phyloP scores from a whole-genome alignment of 2,329 filamentous ascomycete species.

The Coniochaeta sp. region DNA sequence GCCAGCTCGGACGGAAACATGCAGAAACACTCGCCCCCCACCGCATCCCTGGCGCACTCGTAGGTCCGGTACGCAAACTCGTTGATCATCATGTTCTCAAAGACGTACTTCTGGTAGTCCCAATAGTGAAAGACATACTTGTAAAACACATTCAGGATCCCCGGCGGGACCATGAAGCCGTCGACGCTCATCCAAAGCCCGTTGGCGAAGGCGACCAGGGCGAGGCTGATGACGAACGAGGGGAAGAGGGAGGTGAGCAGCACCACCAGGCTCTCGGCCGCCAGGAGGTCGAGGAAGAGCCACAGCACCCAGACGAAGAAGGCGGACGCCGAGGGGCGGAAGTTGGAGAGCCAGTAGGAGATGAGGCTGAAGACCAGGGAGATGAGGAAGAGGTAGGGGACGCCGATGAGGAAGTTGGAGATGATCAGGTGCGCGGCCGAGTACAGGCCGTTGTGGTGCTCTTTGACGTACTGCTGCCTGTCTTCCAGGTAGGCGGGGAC shows the following conservation, averaged over 20 bases:
- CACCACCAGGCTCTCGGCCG: conserved; percentile 76
- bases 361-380: conserved; percentile 67
- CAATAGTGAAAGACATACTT: conserved; percentile 84
- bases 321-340: conserved; percentile 53
- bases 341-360: conserved; percentile 74
- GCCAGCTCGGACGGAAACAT: conserved; percentile 61
- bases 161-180: conserved; percentile 71
- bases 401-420: conserved; percentile 74
- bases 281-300: conserved; percentile 77
- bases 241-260: conserved; percentile 66
- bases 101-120: conserved; percentile 81
- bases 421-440: conserved; percentile 65
- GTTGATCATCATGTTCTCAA: conserved; percentile 90
- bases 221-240: conserved; percentile 72
- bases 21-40: conserved; percentile 49
- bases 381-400: conserved; percentile 77
- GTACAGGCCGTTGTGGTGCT: conserved; percentile 75
- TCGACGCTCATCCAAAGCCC: conserved; percentile 84
- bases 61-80: conserved; percentile 65
- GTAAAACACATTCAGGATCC: conserved; percentile 74
- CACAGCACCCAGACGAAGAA: conserved; percentile 78
- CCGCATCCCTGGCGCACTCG: conserved; percentile 35
- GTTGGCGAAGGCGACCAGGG: conserved; percentile 77
- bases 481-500: conserved; percentile 80
- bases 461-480: conserved; percentile 63